A percentile compares a stretch with the other conserved stretches of the same genome.
Evolutionary conservation across 2,329 filamentous ascomycete genomes (phyloP).

Genomic region (Pyrenophora teres): DNA sequence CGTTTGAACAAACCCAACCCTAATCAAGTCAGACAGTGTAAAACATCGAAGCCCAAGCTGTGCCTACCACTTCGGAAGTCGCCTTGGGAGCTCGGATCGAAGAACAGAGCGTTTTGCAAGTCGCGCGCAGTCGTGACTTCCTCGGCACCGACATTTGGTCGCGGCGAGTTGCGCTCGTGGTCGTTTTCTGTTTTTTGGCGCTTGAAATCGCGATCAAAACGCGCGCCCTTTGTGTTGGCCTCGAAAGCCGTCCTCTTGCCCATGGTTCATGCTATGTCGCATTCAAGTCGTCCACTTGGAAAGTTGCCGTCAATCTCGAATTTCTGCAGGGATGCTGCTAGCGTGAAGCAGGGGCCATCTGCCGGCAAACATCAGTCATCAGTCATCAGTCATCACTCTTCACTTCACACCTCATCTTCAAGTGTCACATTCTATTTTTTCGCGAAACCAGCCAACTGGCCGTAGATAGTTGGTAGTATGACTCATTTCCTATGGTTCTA

Average conservation of each 20-base stretch:
- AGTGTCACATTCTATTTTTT: too few species aligned
- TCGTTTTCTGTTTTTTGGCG: slow-evolving; percentile 37
- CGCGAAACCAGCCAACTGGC: too few species aligned
- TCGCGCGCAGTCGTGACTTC: slow-evolving; percentile 43
- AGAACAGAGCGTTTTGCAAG: slow-evolving; percentile 44
- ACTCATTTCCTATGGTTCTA: too few species aligned
- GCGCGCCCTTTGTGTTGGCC: slow-evolving; percentile 28
- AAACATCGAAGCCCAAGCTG: not conserved
- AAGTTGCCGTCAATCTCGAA: slow-evolving; percentile 26
- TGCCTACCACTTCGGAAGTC: slow-evolving; percentile 38
- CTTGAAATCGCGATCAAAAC: slow-evolving; percentile 34
- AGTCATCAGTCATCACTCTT: not conserved
- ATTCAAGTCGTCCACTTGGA: slow-evolving; percentile 7
- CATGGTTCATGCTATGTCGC: slow-evolving; percentile 24
- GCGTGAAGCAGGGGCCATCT: slow-evolving; percentile 3
- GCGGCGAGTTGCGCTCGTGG: slow-evolving; percentile 33
- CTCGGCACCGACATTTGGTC: slow-evolving; percentile 25
- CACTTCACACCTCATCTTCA: too few species aligned
- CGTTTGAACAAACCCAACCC: slow-evolving; percentile 71
- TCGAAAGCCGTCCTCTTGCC: slow-evolving; percentile 44
- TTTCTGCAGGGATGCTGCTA: slow-evolving; percentile 22
- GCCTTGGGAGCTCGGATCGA: slow-evolving; percentile 42
- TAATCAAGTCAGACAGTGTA: slow-evolving; percentile 39
- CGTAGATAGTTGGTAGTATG: too few species aligned
- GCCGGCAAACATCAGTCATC: slow-evolving; percentile 8